These are phyloP conservation scores for Albizia julibrissin DNA, from an alignment of 306 rosid genomes.

Conservation along the genomic window DNA sequence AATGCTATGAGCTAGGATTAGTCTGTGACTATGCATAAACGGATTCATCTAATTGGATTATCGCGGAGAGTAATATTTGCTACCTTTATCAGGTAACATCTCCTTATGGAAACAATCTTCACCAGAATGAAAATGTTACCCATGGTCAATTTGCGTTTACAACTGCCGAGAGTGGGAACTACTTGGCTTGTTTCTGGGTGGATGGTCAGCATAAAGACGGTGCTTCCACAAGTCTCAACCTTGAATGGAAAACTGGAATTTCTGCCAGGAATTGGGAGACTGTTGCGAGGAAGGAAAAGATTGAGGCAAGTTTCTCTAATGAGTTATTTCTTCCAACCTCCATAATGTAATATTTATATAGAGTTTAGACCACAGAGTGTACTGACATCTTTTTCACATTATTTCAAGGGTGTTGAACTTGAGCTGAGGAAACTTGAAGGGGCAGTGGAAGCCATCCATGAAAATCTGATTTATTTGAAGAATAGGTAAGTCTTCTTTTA, in stretches of 20 bases:
- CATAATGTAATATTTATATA: neutral
- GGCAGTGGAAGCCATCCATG: conserved; percentile 58
- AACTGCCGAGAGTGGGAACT: conserved; percentile 52
- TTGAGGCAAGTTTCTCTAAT: conserved; percentile 42
- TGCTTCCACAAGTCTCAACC: conserved; percentile 36
- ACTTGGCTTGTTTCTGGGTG: conserved; percentile 59
- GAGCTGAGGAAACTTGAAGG: conserved; percentile 61
- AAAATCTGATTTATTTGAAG: conserved; percentile 52
- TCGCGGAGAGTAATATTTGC: conserved; percentile 1
- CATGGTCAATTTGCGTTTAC: conserved; percentile 70
- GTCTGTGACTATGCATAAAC: neutral
- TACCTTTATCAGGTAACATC: conserved; percentile 44
- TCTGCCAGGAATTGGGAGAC: conserved; percentile 58
- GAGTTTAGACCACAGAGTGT: neutral
- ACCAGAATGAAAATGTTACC: conserved; percentile 57
- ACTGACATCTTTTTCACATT: conserved; percentile 16
- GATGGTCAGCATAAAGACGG: conserved; percentile 35
- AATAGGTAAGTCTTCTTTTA: conserved; percentile 38
- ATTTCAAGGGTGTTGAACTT: conserved; percentile 59
- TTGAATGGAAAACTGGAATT: conserved; percentile 67
- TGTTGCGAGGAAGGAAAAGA: conserved; percentile 56
- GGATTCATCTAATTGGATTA: neutral
- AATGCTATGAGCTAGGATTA: conserved; percentile 12
- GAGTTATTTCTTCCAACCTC: neutral
- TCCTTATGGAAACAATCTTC: conserved; percentile 64